Evolutionary conservation across 1,284 basidiomycete species (phyloP), one percentile per base, ranked within the genome.

Genomic region (Kalmanozyma brasiliensis): DNA sequence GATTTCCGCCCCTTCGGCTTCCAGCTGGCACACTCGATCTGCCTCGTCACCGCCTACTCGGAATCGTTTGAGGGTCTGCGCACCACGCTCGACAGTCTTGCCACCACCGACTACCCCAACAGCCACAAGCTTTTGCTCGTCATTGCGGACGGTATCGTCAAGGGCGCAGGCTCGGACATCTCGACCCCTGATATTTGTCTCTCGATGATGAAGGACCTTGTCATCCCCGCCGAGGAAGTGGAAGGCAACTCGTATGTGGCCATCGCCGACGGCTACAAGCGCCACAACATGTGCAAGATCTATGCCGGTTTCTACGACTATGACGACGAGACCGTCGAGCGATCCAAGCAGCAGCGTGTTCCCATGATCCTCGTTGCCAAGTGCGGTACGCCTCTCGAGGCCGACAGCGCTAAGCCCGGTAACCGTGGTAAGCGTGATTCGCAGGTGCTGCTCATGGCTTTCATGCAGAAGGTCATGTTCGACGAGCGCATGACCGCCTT

Each of bases 251-350:
- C 94, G 46, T 99, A 98, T 81, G 93, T 98, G 42, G 94, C 96
- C 61, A 98, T 98, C 77, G 96, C 96, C 22, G 94, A 98, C 82
- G 96, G 96, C 29, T 93, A 97, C 86, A 98, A 98, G 85, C 88
- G 93, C 20, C 95, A 98, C 86, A 99, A 98, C 84, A 96, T 96
- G 94, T 95, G 95, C 60, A 95, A 95, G 85, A 94, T 98, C 40
- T 98, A 91, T 78, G 94, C 95, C 30, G 96, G 96, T 4, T 98
- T 93, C 85, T 99, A 99, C 84, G 88, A 90, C 66, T 98, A 98
- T 83, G 94, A 98, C 83, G 88, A 94, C 79, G 87, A 90, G 56
- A 97, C 94, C 0, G 88, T 93, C 36, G 96, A 98, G 84, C 86
- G 86, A 29, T 90, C 89, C 61, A 99, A 98, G 85, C 95, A 98